Base-by-base conservation (phyloP, 2,329 filamentous ascomycete genomes). In the Fonsecaea nubica region DNA sequence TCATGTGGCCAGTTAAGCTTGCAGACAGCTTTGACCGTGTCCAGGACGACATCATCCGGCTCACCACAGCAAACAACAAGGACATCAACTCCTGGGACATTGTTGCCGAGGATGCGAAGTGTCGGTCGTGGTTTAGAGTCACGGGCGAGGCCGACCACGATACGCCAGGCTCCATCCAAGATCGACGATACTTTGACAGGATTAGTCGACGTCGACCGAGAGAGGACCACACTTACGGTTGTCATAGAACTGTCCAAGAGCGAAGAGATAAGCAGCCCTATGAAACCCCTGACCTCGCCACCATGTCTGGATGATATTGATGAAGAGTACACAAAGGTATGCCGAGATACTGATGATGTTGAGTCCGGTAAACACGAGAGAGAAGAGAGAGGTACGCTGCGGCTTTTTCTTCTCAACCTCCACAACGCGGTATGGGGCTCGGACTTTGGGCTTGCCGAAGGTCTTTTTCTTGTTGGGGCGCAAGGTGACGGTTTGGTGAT, bases 31-130 rank as follows among this genome's bases (percentile, higher is more conserved):
- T 80, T 80, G 9, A 83, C 78, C 0, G 85, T 87, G 71, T 87
- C 84, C 54, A 86, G 75, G 2, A 87, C 80, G 10, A 87, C 75
- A 21, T 85, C 83, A 48, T 83, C 78, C 2, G 85, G 82, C 70
- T 87, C 85, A n/a, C 82, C 81, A 66, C 85, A 87, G 75, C 81
- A 85, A 0, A 84, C 85, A 9, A 87, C 76, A 59, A 87, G 81
- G 3, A 85, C 78, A 69, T 87, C 85, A 18, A 87, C 83, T 1
- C 81, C 81, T 1, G 85, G 85, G 1, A 83, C 83, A 3, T 82
- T 78, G 15, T 82, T 77, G 56, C 71, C 72, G 36, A 66, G 38
- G 15, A 72, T 58, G 2, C 68, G 63, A 8, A 68, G 63, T 6
- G 33, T 57, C 45, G 68, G 66, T 21, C 69, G 45, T n/a, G 79